Evolutionary conservation across 2,329 filamentous ascomycete species (phyloP), one percentile per base, ranked within the genome.

Genomic region (Neoscytalidium dimidiatum): DNA sequence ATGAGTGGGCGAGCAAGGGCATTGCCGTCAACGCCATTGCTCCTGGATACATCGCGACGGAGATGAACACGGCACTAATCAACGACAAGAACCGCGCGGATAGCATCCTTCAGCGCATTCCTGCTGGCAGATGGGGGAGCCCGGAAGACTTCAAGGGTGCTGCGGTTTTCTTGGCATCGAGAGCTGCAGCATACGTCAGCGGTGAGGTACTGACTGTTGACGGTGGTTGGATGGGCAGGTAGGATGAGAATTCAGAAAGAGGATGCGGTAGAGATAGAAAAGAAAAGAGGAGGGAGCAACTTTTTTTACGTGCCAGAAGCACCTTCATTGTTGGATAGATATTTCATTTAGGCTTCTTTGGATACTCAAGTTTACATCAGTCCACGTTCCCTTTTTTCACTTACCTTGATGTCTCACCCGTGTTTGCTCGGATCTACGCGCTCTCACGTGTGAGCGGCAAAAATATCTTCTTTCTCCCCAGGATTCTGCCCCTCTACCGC

Each of bases 141-240:
- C 90, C 92, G 0, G 92, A 96, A 28, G 94, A 97, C 72, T 96
- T 97, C 77, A 94, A 94, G 82, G 93, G 92, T 0, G 88, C 87
- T 0, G 85, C 90, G 0, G 89, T 96, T 29, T 96, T 88, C 72
- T 79, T 97, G 68, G 91, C 91, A 1, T 90, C 90, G 72, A 84
- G 81, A 74, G 90, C 89, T n/a, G 92, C 90, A 74, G 86, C 82
- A 9, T 96, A 96, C 80, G 89, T 96, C 41, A 92, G 86, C 69
- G 93, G 93, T 0, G 91, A 96, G 78, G 82, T 92, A 4, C 74
- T 97, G 70, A 89, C 91, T 28, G 91, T 97, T 52, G 94, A 97
- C 78, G 93, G 93, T 7, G 93, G 93, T 11, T 97, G 92, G 92
- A 96, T 96, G 92, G 92, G 91, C 1, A 83, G 92, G 82, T 96